Conservation (phyloP, 768 basidiomycete genomes). For the Sporobolomyces pararoseus region DNA sequence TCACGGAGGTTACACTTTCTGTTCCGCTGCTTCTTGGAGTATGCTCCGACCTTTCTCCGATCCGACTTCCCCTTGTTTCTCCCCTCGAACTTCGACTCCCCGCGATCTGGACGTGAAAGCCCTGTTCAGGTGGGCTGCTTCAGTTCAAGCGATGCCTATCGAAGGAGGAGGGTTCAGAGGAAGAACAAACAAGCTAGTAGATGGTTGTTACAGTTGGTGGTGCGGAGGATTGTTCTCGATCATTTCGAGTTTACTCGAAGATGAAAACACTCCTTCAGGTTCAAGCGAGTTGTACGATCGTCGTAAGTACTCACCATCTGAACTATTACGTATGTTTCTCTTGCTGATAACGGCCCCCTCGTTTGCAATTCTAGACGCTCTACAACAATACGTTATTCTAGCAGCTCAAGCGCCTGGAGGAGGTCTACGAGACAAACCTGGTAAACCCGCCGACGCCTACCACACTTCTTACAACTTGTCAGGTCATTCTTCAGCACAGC, state of each 20-base stretch:
- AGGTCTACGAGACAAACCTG: slow-evolving; percentile 90
- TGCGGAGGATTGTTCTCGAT: slow-evolving; percentile 81
- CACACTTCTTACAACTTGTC: slow-evolving; percentile 90
- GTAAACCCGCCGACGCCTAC: slow-evolving; percentile 94
- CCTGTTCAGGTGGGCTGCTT: slow-evolving; percentile 73
- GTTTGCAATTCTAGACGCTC: slow-evolving; percentile 53
- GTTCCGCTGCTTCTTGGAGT: slow-evolving; percentile 78
- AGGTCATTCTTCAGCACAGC: slow-evolving; percentile 84
- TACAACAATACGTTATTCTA: slow-evolving; percentile 81
- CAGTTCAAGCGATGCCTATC: slow-evolving; percentile 75
- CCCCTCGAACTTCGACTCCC: neutral
- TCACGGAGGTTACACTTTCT: slow-evolving; percentile 96
- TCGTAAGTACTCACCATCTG: slow-evolving; percentile 34
- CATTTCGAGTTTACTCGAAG: slow-evolving; percentile 53
- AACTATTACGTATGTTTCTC: neutral
- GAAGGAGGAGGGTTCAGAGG: slow-evolving; percentile 92
- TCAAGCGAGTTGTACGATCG: slow-evolving; percentile 45
- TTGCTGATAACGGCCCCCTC: neutral
- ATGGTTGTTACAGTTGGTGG: slow-evolving; percentile 99
- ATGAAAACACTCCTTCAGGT: slow-evolving; percentile 45
- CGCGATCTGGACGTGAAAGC: slow-evolving; percentile 56
- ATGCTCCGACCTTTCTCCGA: slow-evolving; percentile 61
- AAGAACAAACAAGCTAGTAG: slow-evolving; percentile 95
- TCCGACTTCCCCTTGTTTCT: slow-evolving; percentile 32
- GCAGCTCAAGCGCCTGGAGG: slow-evolving; percentile 82